Conservation (phyloP, 495 filamentous ascomycete genomes). For the Podospora comata region DNA sequence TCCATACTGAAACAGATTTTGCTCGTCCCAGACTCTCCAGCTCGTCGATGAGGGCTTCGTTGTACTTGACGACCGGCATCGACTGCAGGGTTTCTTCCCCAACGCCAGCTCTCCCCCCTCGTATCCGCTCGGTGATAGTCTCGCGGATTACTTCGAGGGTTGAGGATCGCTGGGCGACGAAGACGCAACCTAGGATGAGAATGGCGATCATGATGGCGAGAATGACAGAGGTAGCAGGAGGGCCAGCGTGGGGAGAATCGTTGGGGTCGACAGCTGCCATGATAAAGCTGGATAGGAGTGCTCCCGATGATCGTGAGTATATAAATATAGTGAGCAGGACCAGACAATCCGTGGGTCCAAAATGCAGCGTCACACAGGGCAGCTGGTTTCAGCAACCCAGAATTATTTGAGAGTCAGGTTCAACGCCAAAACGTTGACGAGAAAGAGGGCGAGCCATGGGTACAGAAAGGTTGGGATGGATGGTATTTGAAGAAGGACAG, state of each 20-base stretch:
- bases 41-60: neutral
- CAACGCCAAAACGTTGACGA: neutral
- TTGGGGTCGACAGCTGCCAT: neutral
- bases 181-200: conserved; percentile 17
- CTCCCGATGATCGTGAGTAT: neutral
- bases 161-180: conserved; percentile 13
- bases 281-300: neutral
- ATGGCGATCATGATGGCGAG: conserved; percentile 15
- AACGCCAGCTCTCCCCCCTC: neutral
- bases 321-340: neutral
- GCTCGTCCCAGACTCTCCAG: neutral
- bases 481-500: neutral
- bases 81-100: conserved; percentile 9
- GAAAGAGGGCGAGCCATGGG: neutral
- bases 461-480: neutral
- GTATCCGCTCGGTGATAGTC: conserved; percentile 5
- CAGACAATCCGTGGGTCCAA: neutral
- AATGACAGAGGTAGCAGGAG: conserved; percentile 15
- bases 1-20: neutral
- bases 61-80: conserved; percentile 14
- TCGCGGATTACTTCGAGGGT: conserved; percentile 9
- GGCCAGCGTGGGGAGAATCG: neutral
- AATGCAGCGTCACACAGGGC: neutral
- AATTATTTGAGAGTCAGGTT: neutral
- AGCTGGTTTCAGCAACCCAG: neutral